Base-by-base conservation (phyloP, 1,284 basidiomycete species). In the Ceratobasidium sp. region DNA sequence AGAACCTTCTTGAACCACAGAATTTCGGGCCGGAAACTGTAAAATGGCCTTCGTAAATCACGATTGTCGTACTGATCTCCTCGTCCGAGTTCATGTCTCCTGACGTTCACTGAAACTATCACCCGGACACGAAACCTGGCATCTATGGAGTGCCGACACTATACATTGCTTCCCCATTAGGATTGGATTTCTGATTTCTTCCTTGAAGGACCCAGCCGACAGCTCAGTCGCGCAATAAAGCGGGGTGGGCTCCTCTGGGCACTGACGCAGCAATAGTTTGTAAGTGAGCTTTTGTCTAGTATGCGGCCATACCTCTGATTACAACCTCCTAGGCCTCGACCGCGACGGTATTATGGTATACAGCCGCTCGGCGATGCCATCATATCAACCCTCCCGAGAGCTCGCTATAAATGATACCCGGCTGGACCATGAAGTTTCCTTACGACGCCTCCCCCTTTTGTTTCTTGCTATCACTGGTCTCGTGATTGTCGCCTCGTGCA, bases 31-130 rank as follows among this genome's bases (percentile, higher is more conserved):
- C 36, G 5, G 8, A 30, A 4, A 14, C 28, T 1, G 23, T 5
- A 1, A 16, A 36, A 12, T 36, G 8, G 32, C 14, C 10, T 36
- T 36, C 32, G n/a, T 36, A 57, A n/a, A 57, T 34, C 53, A 57
- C 30, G 36, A 57, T 34, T 36, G 18, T 57, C 30, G 16, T n/a
- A 36, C 23, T 53, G 30, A 53, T 53, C 62, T 53, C 62, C 62
- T 69, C 65, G 52, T 34, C 23, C 65, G 65, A 69, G 65, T 57
- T 41, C 26, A 36, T 21, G n/a, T 16, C 65, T 69, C 65, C 14
- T 45, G 23, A 57, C 65, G 52, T 53, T 28, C 50, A 12, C n/a
- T 45, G 41, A 45, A 43, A 59, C 58, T 48, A 48, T 57, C 4
- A 16, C 45, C 43, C n/a, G 18, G 41, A 45, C 41, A 46, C 43